Evolutionary conservation across 345 rosid species (phyloP).

Genomic region (Aquilaria sinensis): DNA sequence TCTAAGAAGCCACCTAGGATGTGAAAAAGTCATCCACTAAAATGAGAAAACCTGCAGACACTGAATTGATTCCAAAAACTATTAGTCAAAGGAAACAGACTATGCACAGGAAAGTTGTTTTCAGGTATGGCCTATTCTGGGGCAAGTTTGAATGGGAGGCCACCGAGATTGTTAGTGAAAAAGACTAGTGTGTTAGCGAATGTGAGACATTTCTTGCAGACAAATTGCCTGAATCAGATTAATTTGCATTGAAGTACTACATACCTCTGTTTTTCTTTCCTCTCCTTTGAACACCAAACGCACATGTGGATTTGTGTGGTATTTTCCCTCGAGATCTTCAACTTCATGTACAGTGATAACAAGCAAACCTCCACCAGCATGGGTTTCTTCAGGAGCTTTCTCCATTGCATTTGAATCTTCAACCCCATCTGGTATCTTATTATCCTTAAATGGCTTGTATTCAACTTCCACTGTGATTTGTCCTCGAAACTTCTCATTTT

Average conservation of each 20-base stretch:
- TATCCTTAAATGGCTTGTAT: conserved; percentile 71
- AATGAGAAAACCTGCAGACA: too few species aligned
- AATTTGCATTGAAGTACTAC: background rate
- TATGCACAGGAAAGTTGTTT: too few species aligned
- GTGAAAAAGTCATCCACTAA: too few species aligned
- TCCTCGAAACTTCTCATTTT: conserved; percentile 77
- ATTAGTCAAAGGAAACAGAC: too few species aligned
- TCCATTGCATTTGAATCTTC: conserved; percentile 48
- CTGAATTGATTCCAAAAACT: too few species aligned
- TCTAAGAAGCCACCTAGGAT: too few species aligned
- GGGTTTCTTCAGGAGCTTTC: conserved; percentile 90
- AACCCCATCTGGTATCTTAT: conserved; percentile 30
- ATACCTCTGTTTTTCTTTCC: conserved; percentile 79
- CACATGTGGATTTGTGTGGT: conserved; percentile 83
- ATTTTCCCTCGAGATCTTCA: conserved; percentile 83
- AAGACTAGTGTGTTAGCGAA: too few species aligned
- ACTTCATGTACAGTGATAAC: conserved; percentile 90
- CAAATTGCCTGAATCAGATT: background rate
- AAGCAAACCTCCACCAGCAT: conserved; percentile 79
- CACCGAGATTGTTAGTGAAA: too few species aligned
- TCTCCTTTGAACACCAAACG: conserved; percentile 81
- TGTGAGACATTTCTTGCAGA: background rate
- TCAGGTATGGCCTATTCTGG: too few species aligned
- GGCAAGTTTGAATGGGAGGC: too few species aligned
- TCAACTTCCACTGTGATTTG: conserved; percentile 53